A percentile compares a stretch with the other conserved stretches of the same genome.
Conservation (phyloP, 768 basidiomycete species). For the Amylocystis lapponica region DNA sequence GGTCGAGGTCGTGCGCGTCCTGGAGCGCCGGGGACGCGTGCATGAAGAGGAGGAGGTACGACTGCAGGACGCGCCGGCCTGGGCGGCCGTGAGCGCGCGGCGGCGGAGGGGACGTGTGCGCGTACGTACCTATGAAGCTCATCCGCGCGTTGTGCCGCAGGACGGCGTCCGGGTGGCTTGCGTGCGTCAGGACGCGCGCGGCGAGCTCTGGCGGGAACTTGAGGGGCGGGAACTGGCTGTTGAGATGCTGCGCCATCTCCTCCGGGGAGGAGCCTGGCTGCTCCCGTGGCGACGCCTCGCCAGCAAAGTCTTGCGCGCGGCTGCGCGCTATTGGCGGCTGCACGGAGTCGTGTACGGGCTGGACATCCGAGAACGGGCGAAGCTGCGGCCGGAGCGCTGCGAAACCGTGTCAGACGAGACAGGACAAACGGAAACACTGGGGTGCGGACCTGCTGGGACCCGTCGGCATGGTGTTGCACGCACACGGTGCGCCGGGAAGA, state of each 20-base stretch:
- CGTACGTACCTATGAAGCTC: conserved; percentile 63
- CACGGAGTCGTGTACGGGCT: too few relatives aligned
- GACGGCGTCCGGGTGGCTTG: conserved; percentile 60
- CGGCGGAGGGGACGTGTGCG: not conserved
- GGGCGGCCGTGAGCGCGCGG: not conserved
- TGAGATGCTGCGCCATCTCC: too few relatives aligned
- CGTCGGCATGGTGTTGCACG: not conserved
- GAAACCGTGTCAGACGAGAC: too few relatives aligned
- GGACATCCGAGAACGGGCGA: too few relatives aligned
- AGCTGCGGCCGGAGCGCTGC: too few relatives aligned
- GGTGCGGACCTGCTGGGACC: conserved; percentile 5
- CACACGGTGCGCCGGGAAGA: conserved; percentile 1
- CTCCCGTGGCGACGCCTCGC: too few relatives aligned
- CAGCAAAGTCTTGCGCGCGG: too few relatives aligned
- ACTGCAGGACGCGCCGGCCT: conserved; percentile 76
- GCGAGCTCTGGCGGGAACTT: conserved; percentile 69
- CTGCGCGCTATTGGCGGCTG: too few relatives aligned
- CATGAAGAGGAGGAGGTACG: conserved; percentile 71
- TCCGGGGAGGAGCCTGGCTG: too few relatives aligned
- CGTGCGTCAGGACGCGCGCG: conserved; percentile 70
- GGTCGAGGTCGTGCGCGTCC: conserved; percentile 51
- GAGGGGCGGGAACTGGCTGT: conserved; percentile 57
- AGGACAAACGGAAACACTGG: too few relatives aligned
- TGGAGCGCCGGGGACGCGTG: conserved; percentile 43
- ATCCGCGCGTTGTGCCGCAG: conserved; percentile 69